Conservation (phyloP, 2,329 filamentous ascomycete genomes). For the Paraphaeosphaeria minitans region DNA sequence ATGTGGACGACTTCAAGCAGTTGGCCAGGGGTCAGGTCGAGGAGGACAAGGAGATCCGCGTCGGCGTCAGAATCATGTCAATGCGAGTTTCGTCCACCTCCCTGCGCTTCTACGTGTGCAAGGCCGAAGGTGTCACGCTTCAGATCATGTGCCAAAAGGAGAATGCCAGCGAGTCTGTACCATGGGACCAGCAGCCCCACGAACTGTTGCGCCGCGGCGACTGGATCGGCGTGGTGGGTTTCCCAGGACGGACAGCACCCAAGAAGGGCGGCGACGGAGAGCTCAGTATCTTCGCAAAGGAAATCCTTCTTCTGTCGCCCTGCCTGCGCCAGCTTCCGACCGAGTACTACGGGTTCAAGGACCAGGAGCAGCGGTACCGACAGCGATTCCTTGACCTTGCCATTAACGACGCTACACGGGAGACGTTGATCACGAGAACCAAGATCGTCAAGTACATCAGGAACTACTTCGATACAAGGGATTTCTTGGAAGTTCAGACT, state of each 20-base stretch:
- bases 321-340: conserved; percentile 85
- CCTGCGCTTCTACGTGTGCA: conserved; percentile 49
- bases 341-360: conserved; percentile 82
- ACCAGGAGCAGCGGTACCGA: conserved; percentile 90
- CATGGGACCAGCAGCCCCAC: conserved; percentile 82
- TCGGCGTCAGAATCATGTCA: conserved; percentile 88
- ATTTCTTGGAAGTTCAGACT: conserved; percentile 94
- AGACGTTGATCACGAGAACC: conserved; percentile 82
- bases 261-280: conserved; percentile 91
- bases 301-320: conserved; percentile 84
- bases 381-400: conserved; percentile 95
- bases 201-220: conserved; percentile 88
- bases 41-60: conserved; percentile 73
- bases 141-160: conserved; percentile 94
- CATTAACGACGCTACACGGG: conserved; percentile 87
- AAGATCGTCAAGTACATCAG: conserved; percentile 84
- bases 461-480: conserved; percentile 37
- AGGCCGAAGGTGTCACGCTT: conserved; percentile 74
- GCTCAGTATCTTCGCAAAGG: conserved; percentile 88
- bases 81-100: conserved; percentile 63
- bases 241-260: conserved; percentile 82
- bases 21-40: conserved; percentile 87
- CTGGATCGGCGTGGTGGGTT: conserved; percentile 86
- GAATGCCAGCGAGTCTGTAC: conserved; percentile 68
- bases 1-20: conserved; percentile 75